phyloP scores from a whole-genome alignment of 192 early-diverging fungal species.

The Coemansia sp. region DNA sequence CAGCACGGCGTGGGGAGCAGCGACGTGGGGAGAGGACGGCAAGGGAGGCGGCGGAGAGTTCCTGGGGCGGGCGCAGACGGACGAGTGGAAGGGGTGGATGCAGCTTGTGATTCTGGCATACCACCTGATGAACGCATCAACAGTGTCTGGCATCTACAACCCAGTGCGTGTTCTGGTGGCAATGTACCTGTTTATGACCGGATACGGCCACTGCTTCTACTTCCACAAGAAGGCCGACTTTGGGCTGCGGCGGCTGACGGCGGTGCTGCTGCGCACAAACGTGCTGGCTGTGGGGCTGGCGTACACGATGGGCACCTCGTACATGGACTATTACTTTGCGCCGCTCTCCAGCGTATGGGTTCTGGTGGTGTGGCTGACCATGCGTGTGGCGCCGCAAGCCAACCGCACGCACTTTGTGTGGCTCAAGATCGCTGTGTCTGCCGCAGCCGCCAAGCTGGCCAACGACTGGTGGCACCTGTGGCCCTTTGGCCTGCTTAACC shows the following conservation, averaged over 20 bases:
- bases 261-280: constrained; percentile 66
- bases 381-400: constrained; percentile 54
- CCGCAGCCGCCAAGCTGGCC: constrained; percentile 6
- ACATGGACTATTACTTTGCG: constrained; percentile 79
- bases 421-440: constrained; percentile 56
- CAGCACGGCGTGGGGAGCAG: constrained; percentile 48
- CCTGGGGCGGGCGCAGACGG: constrained; percentile 74
- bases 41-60: constrained; percentile 50
- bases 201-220: constrained; percentile 75
- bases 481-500: constrained; percentile 41
- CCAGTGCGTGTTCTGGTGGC: constrained; percentile 72
- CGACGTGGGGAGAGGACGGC: constrained; percentile 42
- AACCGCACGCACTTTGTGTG: constrained; percentile 58
- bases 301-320: constrained; percentile 66
- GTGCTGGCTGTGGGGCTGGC: constrained; percentile 63
- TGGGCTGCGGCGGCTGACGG: constrained; percentile 61
- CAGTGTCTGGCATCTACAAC: constrained; percentile 64
- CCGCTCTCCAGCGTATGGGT: constrained; percentile 74
- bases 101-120: constrained; percentile 70
- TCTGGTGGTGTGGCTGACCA: constrained; percentile 64
- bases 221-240: constrained; percentile 72
- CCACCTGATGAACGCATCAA: constrained; percentile 69
- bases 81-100: constrained; percentile 92
- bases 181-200: constrained; percentile 79
- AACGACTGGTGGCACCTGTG: constrained; percentile 35